Evolutionary conservation across 768 basidiomycete species (phyloP), one percentile per base, ranked within the genome.

Genomic region (Lentinula aciculospora): DNA sequence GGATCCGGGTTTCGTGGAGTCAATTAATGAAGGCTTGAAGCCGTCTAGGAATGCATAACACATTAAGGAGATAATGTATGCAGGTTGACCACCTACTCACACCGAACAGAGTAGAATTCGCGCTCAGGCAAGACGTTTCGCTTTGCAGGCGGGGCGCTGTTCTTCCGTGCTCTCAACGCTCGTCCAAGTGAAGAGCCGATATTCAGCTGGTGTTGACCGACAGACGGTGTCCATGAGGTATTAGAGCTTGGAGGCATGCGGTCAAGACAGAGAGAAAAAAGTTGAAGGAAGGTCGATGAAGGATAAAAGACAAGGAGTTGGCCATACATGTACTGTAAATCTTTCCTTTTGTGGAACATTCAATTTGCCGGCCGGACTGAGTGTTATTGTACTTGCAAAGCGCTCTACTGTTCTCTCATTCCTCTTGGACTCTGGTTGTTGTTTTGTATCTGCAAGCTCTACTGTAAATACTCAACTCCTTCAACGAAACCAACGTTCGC

Each of bases 71-170:
- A 6, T 34, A 49, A 23, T 19, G 36, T 36, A 53, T 42, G 2
- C 9, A 42, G 34, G 44, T 50, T 48, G 53, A 47, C 40, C 32
- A 36, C 59, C 42, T 53, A 19, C 85, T 61, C 61, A 90, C 89
- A 92, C 62, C 86, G 78, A 64, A 92, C 81, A n/a, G 86, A 83
- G 67, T 86, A 88, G 69, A 89, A 88, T 62, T 89, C 85, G 54
- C 81, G 77, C 65, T 84, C 82, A 27, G 85, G 83, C 56, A 82
- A 71, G 57, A 76, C 76, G 36, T 63, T 67, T 19, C 78, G 70
- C 63, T 75, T 71, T 60, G 71, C 46, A 63, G 74, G 61, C 8
- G 42, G 19, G 1, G 74, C 72, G 27, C 58, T 66, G 25, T 81
- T 82, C 64, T 83, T 84, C 64, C 88, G 83, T 9, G 85, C 82